A percentile compares a stretch with the other conserved stretches of the same genome.
phyloP scores from a whole-genome alignment of 257 asterid species.

The Scutellaria galericulata region DNA sequence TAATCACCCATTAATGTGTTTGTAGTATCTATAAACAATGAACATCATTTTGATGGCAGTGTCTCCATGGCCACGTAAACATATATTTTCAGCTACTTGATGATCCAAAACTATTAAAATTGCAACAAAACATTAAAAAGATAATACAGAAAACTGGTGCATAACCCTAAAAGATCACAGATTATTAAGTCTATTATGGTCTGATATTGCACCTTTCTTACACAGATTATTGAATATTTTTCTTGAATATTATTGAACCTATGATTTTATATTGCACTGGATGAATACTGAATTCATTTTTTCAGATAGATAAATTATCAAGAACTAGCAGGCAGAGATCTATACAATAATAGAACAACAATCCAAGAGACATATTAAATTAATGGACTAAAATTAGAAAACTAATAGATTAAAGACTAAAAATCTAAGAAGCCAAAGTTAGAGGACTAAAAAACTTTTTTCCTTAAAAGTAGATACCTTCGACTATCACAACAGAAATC shows the following conservation, averaged over 20 bases:
- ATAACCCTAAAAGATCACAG: background rate
- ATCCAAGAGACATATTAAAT: background rate
- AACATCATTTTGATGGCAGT: slow-evolving; percentile 3
- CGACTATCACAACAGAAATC: slow-evolving; percentile 95
- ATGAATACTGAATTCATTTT: background rate
- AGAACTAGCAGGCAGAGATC: background rate
- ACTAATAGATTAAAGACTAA: too few relatives aligned
- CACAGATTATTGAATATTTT: background rate
- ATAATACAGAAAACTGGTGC: background rate
- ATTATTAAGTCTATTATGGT: background rate
- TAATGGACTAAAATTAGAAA: background rate
- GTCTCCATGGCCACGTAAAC: slow-evolving; percentile 15
- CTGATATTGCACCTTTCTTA: slow-evolving; percentile 4
- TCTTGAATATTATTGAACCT: background rate
- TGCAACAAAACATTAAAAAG: background rate
- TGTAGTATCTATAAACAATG: background rate
- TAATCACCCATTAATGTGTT: background rate
- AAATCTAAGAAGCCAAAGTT: too few relatives aligned
- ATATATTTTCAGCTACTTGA: slow-evolving; percentile 2
- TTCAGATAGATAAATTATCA: background rate
- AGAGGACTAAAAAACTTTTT: too few relatives aligned
- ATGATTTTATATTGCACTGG: slow-evolving; percentile 6
- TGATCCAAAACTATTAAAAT: background rate
- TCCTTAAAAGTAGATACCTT: slow-evolving; percentile 55
- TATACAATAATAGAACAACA: slow-evolving; percentile 11